Evolutionary conservation across 768 basidiomycete species (phyloP).

Genomic region (Tubosaeta sp.): DNA sequence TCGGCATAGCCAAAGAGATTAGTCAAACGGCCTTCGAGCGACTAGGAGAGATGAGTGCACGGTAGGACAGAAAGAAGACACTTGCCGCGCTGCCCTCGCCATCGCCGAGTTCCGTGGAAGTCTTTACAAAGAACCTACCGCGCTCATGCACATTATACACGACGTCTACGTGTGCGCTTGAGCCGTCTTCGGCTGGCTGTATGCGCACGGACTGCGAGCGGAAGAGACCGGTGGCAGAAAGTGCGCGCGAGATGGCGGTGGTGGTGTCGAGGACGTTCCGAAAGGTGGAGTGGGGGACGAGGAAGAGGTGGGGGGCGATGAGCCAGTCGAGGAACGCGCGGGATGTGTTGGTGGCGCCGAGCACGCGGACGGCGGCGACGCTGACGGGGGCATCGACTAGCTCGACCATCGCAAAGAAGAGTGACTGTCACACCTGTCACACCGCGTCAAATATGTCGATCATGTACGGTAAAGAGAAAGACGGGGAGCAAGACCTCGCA

Average conservation of each 20-base stretch:
- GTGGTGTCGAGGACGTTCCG: constrained; percentile 69
- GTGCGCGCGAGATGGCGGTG: constrained; percentile 56
- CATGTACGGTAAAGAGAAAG: constrained; percentile 68
- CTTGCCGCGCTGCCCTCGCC: constrained; percentile 90
- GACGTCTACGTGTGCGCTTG: constrained; percentile 67
- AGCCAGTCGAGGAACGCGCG: constrained; percentile 77
- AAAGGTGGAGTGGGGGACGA: constrained; percentile 35
- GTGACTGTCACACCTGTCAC: constrained; percentile 21
- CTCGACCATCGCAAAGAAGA: constrained; percentile 19
- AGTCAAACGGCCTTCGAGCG: constrained; percentile 72
- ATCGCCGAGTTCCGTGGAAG: constrained; percentile 88
- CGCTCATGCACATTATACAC: constrained; percentile 75
- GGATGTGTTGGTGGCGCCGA: constrained; percentile 72
- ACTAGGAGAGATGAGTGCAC: constrained; percentile 37
- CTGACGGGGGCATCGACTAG: constrained; percentile 54
- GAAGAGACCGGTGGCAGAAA: constrained; percentile 79
- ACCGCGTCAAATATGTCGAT: constrained; percentile 37
- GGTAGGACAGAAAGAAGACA: constrained; percentile 11
- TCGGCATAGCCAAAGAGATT: constrained; percentile 94
- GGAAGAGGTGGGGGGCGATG: constrained; percentile 57
- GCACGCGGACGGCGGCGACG: constrained; percentile 75
- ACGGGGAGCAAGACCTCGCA: constrained; percentile 36
- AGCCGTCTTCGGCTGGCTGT: constrained; percentile 52
- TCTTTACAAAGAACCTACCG: constrained; percentile 72
- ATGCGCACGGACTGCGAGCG: constrained; percentile 58